Base-by-base conservation (phyloP, 345 rosid genomes). In the Lepidium aucheri region DNA sequence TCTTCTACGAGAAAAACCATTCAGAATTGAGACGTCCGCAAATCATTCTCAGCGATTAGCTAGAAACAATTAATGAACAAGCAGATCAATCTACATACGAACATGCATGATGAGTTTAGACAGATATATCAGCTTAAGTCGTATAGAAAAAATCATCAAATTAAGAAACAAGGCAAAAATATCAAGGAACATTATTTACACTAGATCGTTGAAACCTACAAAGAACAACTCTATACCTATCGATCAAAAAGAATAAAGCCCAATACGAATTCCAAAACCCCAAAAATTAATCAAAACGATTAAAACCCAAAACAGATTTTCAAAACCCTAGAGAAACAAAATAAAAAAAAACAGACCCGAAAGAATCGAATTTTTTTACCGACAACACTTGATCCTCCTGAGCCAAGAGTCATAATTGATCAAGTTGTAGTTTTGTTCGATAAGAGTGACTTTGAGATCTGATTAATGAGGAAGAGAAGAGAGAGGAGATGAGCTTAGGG, bases 381-480 rank as follows among this genome's bases (percentile, higher is more conserved):
- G 59, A 88, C 95, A 69, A 88, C 91, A 77, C 91, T 82, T 39
- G 95, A 84, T 88, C 91, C 95, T 67, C 82, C 95, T 41, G 95
- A 85, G 85, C 95, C 91, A 68, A 87, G 88, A 81, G 90, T 85
- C 90, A 87, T 87, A 78, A 73, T 15, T 65, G 77, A 69, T 63
- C 56, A 64, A 49, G 24, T 20, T 38, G 47, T 11, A 56, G 69
- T 7, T 66, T 60, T 11, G 56, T 66, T 64, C 15, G 56, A 41
- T 69, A 22, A 51, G 53, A 71, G 20, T 18, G 43, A 39, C 12
- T 79, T 3, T 6, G 78, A 73, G 87, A 87, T 85, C 86, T 69
- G 80, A 76, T 60, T n/a, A 74, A 34, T 39, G 10, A 9, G 3
- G 22, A 17, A 45, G 32, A 26, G n/a, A 13, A 2, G 57, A 13